Evolutionary conservation across 192 early-diverging fungal species (phyloP), one percentile per base, ranked within the genome.

Genomic region (Hyaloraphidium curvatum): DNA sequence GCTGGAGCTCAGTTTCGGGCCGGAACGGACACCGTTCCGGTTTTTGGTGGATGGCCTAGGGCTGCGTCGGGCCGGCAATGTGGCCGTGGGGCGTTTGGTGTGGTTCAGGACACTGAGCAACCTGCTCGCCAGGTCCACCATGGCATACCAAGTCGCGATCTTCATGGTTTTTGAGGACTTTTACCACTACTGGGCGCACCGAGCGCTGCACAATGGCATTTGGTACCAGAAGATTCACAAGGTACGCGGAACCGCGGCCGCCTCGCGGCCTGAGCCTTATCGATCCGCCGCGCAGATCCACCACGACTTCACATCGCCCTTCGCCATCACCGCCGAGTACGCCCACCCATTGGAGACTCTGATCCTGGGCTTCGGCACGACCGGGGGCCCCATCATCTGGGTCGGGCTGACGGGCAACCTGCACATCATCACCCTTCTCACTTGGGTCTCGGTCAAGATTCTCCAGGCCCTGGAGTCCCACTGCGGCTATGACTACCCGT

Each of bases 401-500:
- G 75, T 78, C 59, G 54, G 59, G 28, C 58, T 75, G 48, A 73
- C 76, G 2, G 62, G 67, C 52, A 72, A 80, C 40, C 65, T 93
- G 35, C 91, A 96, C 52, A 61, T 89, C 19, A 67, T 89, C 40
- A 85, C 84, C n/a, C 80, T 92, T 68, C 67, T 83, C 51, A 62
- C 67, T 28, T 96, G 92, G 92, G 79, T 92, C 52, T 73, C 68
- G 27, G 59, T 91, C 17, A 72, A 86, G 27, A 67, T 91, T 31
- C 71, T 85, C 59, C 84, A 86, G 67, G 77, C 84, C 17, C 74
- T 92, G 26, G 89, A 89, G 58, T 80, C 83, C 39, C 91, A 96
- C 64, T 86, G 84, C 27, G 91, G 91, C 2, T 96, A 91, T 61
- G 85, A 91, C 57, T 96, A 92, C 57, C 91, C 91, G 28, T 93